Evolutionary conservation across 495 filamentous ascomycete genomes (phyloP), one percentile per base, ranked within the genome.

Genomic region (Penicillium angulare): DNA sequence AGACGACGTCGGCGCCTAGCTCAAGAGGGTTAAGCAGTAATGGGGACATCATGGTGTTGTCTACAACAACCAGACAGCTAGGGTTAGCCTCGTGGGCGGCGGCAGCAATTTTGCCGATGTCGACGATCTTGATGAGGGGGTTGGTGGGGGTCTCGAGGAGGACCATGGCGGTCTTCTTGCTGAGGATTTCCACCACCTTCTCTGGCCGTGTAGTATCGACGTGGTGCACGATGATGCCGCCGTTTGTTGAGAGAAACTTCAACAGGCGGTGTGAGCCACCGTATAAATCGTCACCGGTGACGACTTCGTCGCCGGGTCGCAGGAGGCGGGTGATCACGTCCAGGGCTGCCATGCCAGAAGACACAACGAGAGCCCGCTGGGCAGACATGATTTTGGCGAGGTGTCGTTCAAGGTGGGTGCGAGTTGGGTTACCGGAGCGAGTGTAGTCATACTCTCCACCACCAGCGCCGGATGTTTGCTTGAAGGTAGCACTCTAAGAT

Each of bases 321-420:
- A 98, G 77, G 7, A 97, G 77, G 34, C 93, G 87, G n/a, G 90
- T 95, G 49, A 98, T 96, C 34, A 97, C 93, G 64, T 98, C 93
- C 57, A 97, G 72, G 12, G 95, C 93, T 39, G 89, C 93, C 93
- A 98, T 98, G 49, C 93, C 93, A 16, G 91, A 96, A 15, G 90
- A 87, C 23, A 97, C 92, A 43, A 92, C 92, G 33, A 98, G 84
- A 4, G 89, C 88, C 40, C 95, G 88, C 63, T 83, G 84, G 12
- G 95, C 93, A 53, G 86, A 86, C 95, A 97, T 98, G 71, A 98
- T 95, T 80, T 97, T 97, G 53, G 93, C 95, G 50, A 98, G 79
- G 68, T 98, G 93, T 50, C 93, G 85, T 73, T 98, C 93, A 50
- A 98, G 82, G 63, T 97, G 95, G 18, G 92, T 96, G 40, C 93